Evolutionary conservation across 768 basidiomycete species (phyloP), one percentile per base, ranked within the genome.

Genomic region (Tephrocybe sp.): DNA sequence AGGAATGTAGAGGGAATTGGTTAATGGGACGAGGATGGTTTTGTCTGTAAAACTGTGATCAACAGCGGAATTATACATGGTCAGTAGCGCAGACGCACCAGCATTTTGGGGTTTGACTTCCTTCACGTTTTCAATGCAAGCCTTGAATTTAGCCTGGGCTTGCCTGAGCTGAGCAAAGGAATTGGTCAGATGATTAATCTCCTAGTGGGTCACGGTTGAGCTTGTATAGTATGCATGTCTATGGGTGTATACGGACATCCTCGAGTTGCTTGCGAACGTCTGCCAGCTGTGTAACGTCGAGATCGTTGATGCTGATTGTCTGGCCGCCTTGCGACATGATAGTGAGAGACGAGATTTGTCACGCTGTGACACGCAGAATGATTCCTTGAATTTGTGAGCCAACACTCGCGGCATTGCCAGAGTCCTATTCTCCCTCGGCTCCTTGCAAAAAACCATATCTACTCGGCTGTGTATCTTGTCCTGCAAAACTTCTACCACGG

Each of bases 1-100:
- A 2, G 95, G 94, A 21, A 98, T 88, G 62, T 97, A 98, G 2
- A 99, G 78, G 1, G 94, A 97, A 65, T 89, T 91, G 13, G 94
- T 97, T 47, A 98, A 68, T 5, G 97, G 95, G 9, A 98, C 91
- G 12, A 98, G 76, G 53, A 97, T 82, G 18, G 86, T 83, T 75
- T 91, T 94, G 57, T 78, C 95, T 97, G 57, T 11, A 42, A 15
- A 16, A 19, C 21, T 25, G 41, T 25, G 25, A 43, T 46, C 13
- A 47, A 49, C 50, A 12, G 13, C 16, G 18, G 24, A 18, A 18
- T 49, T 19, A 30, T 7, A 41, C 25, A 4, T 24, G 11, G 41
- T 4, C 9, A 7, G 12, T 23, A n/a, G 38, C 2, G 21, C 25
- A 46, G 6, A 61, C 68, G 29, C 53, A 80, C 85, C 74, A 56